Evolutionary conservation across 352 stramenopile species (phyloP).

Genomic region (Globisporangium irregulare): DNA sequence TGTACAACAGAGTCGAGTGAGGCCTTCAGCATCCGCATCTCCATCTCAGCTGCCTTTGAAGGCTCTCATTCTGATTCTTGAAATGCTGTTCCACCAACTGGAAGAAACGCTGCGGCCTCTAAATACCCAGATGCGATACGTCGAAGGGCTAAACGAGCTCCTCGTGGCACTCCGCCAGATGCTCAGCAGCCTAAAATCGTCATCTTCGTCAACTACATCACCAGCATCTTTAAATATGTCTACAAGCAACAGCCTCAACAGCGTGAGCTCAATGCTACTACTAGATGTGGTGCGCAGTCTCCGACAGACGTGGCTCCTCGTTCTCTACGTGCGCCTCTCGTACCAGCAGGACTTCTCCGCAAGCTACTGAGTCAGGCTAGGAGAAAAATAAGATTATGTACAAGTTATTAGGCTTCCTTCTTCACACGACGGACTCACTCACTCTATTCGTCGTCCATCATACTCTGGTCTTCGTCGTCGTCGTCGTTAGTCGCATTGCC

Average conservation of each 20-base stretch:
- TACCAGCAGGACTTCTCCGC: constrained; percentile 36
- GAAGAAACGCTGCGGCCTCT: constrained; percentile 3
- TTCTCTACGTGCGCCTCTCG: constrained; percentile 31
- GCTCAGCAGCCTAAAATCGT: background rate
- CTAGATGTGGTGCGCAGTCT: background rate
- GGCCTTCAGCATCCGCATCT: background rate
- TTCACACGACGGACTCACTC: background rate
- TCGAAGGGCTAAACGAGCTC: constrained; percentile 4
- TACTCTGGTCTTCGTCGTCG: constrained; percentile 23
- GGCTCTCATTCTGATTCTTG: background rate
- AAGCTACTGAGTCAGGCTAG: constrained; percentile 13
- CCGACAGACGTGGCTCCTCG: constrained; percentile 18
- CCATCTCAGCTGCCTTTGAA: too few relatives aligned
- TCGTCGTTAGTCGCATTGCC: background rate
- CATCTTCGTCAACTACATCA: background rate
- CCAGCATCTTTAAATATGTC: background rate
- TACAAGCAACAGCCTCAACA: background rate
- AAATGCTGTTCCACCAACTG: background rate
- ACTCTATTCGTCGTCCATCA: constrained; percentile 25
- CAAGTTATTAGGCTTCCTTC: background rate
- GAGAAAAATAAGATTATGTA: constrained; percentile 2
- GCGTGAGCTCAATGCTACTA: background rate
- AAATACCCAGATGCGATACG: constrained; percentile 7
- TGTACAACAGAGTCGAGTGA: background rate
- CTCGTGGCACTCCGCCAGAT: background rate